Evolutionary conservation across 768 basidiomycete genomes (phyloP).

Genomic region (Phanerochaete carnosa): DNA sequence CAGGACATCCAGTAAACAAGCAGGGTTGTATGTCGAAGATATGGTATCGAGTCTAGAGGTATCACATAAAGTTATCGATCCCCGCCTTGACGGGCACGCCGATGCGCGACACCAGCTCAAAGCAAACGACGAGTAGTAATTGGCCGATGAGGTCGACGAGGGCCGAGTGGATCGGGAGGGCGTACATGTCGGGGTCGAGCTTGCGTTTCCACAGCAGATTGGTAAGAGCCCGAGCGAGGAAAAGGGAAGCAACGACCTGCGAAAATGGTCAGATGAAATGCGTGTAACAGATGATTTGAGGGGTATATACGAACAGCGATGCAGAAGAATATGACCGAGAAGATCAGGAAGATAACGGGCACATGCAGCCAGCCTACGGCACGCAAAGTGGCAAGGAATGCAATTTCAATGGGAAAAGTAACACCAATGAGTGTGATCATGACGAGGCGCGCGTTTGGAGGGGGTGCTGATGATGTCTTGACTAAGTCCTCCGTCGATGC

Average conservation of each 20-base stretch:
- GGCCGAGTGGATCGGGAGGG: constrained; percentile 89
- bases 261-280: neutral
- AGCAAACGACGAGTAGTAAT: constrained; percentile 72
- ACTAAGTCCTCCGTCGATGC: constrained; percentile 8
- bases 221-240: constrained; percentile 64
- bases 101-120: constrained; percentile 55
- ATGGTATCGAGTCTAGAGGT: neutral
- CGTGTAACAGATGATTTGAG: neutral
- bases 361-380: constrained; percentile 76
- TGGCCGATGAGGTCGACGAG: constrained; percentile 85
- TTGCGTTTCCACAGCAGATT: constrained; percentile 73
- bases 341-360: constrained; percentile 61
- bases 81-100: constrained; percentile 31
- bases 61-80: neutral
- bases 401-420: constrained; percentile 75
- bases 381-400: constrained; percentile 67
- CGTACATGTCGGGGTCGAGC: constrained; percentile 89
- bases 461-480: constrained; percentile 14
- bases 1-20: neutral
- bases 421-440: constrained; percentile 69
- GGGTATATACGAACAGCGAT: constrained; percentile 57
- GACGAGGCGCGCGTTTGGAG: constrained; percentile 47
- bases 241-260: constrained; percentile 69
- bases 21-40: neutral
- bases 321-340: constrained; percentile 71